These are phyloP conservation scores for Chytriomyces hyalinus DNA, from an alignment of 192 early-diverging fungal genomes.

Conservation along the genomic window DNA sequence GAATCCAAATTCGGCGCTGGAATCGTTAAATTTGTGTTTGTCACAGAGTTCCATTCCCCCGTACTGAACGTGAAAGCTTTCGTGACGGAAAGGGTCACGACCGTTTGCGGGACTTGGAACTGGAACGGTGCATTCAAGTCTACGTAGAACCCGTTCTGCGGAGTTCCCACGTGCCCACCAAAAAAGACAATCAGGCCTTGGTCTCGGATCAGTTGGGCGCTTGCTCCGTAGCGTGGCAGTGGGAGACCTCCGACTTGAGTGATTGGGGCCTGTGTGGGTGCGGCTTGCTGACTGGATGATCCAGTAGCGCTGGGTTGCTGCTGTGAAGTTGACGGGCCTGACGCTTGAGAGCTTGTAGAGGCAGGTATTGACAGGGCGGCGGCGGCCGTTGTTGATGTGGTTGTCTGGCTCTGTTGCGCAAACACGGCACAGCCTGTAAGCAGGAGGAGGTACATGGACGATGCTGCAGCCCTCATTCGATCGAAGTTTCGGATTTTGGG, in stretches of 20 bases:
- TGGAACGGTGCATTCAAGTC: neutral
- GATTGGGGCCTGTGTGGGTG: neutral
- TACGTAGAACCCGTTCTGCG: neutral
- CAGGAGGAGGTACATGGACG: too few species aligned
- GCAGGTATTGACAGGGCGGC: too few species aligned
- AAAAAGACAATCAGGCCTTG: slow-evolving; percentile 25
- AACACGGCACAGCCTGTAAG: too few species aligned
- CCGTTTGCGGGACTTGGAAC: neutral
- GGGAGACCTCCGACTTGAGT: neutral
- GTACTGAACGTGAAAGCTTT: neutral
- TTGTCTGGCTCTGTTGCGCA: too few species aligned
- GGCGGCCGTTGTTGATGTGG: too few species aligned
- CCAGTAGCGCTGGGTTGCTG: too few species aligned
- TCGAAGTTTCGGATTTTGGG: too few species aligned
- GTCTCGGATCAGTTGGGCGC: neutral
- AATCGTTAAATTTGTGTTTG: neutral
- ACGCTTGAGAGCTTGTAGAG: too few species aligned
- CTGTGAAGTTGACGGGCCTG: too few species aligned
- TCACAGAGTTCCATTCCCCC: neutral
- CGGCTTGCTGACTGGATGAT: too few species aligned
- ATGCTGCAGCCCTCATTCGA: too few species aligned
- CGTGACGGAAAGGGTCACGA: slow-evolving; percentile 16
- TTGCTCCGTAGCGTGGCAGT: neutral
- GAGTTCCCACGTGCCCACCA: slow-evolving; percentile 7
- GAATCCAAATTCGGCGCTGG: neutral